phyloP scores from a whole-genome alignment of 2,329 filamentous ascomycete genomes.

The Epichloe sylvatica region DNA sequence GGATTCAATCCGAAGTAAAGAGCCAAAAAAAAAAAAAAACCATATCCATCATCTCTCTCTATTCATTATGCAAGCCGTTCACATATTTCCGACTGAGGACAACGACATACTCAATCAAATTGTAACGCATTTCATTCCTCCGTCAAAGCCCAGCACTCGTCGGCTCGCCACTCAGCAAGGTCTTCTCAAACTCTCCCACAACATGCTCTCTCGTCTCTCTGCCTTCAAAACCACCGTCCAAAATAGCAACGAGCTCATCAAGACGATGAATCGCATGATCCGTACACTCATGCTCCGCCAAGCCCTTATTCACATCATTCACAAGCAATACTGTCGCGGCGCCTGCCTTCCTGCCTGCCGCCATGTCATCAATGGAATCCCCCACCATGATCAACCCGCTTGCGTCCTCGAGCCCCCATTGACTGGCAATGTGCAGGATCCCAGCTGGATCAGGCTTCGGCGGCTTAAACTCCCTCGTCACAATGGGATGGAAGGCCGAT shows the following conservation, averaged over 20 bases:
- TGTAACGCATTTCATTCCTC: too few species aligned
- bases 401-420: constrained; percentile 50
- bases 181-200: neutral
- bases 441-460: constrained; percentile 84
- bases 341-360: constrained; percentile 67
- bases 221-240: constrained; percentile 63
- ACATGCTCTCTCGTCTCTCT: constrained; percentile 13
- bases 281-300: constrained; percentile 60
- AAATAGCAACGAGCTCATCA: constrained; percentile 61
- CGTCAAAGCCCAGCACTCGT: constrained; percentile 3
- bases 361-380: constrained; percentile 86
- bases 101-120: neutral
- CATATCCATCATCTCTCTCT: neutral
- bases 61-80: neutral
- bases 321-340: constrained; percentile 80
- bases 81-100: too few species aligned
- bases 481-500: constrained; percentile 59
- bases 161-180: neutral
- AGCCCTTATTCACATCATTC: constrained; percentile 62
- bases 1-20: neutral
- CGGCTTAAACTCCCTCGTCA: constrained; percentile 70
- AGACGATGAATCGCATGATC: constrained; percentile 58
- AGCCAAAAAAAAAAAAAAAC: neutral
- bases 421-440: constrained; percentile 68
- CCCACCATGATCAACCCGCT: constrained; percentile 51